These are phyloP conservation scores for Ascoidea asiatica DNA, from an alignment of 805 yeast genomes.

Conservation along the genomic window DNA sequence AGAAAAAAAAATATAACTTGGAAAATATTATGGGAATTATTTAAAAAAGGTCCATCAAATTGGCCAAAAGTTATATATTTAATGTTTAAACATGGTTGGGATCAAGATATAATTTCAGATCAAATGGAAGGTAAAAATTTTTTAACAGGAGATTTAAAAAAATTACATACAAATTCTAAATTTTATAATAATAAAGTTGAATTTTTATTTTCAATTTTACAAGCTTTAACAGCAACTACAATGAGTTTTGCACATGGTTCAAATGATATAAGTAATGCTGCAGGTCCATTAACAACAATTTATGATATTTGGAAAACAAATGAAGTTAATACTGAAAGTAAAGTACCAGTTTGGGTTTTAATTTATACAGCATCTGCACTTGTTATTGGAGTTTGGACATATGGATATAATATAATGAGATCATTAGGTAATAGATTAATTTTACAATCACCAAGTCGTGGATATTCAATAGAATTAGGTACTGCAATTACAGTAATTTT, in stretches of 20 bases:
- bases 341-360: slow-evolving; percentile 61
- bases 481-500: slow-evolving; percentile 65
- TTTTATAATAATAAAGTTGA: slow-evolving; percentile 61
- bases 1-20: slow-evolving; percentile 21
- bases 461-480: slow-evolving; percentile 64
- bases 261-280: slow-evolving; percentile 66
- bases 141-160: slow-evolving; percentile 32
- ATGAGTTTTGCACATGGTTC: slow-evolving; percentile 80
- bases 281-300: slow-evolving; percentile 60
- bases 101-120: slow-evolving; percentile 42
- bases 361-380: slow-evolving; percentile 55
- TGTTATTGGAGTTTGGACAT: slow-evolving; percentile 58
- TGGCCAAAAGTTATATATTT: slow-evolving; percentile 43
- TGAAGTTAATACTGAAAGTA: slow-evolving; percentile 28
- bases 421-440: slow-evolving; percentile 64
- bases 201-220: slow-evolving; percentile 52
- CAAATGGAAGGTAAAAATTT: slow-evolving; percentile 26
- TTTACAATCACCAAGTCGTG: slow-evolving; percentile 67
- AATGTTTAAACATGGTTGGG: slow-evolving; percentile 43
- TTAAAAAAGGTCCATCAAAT: slow-evolving; percentile 32
- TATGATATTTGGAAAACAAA: slow-evolving; percentile 48
- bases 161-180: slow-evolving; percentile 44
- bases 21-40: slow-evolving; percentile 22
- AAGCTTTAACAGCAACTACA: slow-evolving; percentile 61
- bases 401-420: slow-evolving; percentile 57